Conservation (phyloP, 108 stramenopile species). For the Cyclotella cryptica region DNA sequence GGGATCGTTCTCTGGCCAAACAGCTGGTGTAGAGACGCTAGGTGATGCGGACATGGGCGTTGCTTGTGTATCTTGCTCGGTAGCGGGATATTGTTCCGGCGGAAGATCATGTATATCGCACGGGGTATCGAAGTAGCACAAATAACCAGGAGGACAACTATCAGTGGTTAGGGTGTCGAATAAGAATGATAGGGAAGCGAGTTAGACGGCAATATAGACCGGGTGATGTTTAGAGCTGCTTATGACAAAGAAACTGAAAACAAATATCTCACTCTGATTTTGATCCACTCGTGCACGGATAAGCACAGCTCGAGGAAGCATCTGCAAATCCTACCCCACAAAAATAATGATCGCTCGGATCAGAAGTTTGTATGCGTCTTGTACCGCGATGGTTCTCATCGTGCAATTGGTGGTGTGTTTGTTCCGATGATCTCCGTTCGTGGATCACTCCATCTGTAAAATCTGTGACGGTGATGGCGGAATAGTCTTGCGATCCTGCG, state of each 20-base stretch:
- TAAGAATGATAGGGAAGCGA: no score
- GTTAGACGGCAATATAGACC: no score
- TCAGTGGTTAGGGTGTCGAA: not conserved
- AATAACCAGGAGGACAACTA: conserved; percentile 21
- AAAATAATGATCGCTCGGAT: conserved; percentile 27
- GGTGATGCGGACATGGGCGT: not conserved
- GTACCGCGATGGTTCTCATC: not conserved
- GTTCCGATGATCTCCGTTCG: not conserved
- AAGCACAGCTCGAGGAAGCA: conserved; percentile 10
- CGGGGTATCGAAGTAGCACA: conserved; percentile 27
- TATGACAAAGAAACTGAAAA: not conserved
- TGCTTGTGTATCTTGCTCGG: not conserved
- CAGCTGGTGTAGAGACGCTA: not conserved
- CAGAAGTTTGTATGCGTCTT: not conserved
- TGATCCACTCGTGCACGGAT: conserved; percentile 14
- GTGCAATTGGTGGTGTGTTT: not conserved
- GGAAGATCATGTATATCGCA: conserved; percentile 17
- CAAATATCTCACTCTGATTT: conserved; percentile 7
- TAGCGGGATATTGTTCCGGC: not conserved
- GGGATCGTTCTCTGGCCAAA: conserved; percentile 13
- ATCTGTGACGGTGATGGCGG: not conserved
- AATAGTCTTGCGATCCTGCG: not conserved
- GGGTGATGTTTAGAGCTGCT: not conserved
- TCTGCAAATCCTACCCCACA: conserved; percentile 23
- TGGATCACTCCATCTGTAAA: not conserved